Percentiles rank a stretch among this genome's conserved stretches.
These are phyloP conservation scores for Klebsormidium nitens DNA, from an alignment of 139 green algal species.

Conservation along the genomic window DNA sequence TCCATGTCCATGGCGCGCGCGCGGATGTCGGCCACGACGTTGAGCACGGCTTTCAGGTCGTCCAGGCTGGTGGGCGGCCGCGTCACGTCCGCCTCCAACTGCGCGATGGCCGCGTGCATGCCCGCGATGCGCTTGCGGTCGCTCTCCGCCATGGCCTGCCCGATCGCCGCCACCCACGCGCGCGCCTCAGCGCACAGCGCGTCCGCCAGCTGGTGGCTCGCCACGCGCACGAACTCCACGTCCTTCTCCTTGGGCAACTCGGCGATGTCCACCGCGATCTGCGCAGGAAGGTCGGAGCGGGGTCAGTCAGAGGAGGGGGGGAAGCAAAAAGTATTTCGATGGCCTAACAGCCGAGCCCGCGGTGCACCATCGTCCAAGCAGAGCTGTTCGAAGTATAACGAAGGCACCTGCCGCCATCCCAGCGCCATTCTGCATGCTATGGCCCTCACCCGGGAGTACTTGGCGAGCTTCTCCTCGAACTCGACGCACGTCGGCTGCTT, in stretches of 20 bases:
- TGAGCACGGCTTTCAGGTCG: slow-evolving; percentile 62
- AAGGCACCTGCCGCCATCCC: no score
- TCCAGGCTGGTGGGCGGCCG: slow-evolving; percentile 55
- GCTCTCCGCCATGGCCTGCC: slow-evolving; percentile 58
- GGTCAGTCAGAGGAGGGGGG: not conserved
- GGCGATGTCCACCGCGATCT: slow-evolving; percentile 4
- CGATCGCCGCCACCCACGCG: slow-evolving; percentile 62
- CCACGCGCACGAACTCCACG: slow-evolving; percentile 65
- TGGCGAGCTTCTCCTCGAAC: slow-evolving; percentile 72
- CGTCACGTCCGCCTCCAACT: slow-evolving; percentile 14
- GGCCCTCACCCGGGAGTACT: slow-evolving; percentile 61
- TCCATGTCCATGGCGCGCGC: slow-evolving; percentile 47
- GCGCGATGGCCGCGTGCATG: slow-evolving; percentile 28
- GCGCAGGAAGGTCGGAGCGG: not conserved
- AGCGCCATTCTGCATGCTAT: no score
- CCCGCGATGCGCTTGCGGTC: slow-evolving; percentile 45
- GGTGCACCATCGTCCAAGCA: no score
- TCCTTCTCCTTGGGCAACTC: slow-evolving; percentile 51
- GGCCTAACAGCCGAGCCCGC: no score
- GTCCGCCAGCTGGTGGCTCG: slow-evolving; percentile 50
- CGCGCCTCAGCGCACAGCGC: slow-evolving; percentile 66
- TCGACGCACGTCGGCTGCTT: slow-evolving; percentile 45
- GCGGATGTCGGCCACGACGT: slow-evolving; percentile 52
- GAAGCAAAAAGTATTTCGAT: no score
- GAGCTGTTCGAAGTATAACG: no score